Percentiles rank a stretch among this genome's conserved stretches.
phyloP scores from a whole-genome alignment of 305 asterid species.

The Fraxinus dipetala region DNA sequence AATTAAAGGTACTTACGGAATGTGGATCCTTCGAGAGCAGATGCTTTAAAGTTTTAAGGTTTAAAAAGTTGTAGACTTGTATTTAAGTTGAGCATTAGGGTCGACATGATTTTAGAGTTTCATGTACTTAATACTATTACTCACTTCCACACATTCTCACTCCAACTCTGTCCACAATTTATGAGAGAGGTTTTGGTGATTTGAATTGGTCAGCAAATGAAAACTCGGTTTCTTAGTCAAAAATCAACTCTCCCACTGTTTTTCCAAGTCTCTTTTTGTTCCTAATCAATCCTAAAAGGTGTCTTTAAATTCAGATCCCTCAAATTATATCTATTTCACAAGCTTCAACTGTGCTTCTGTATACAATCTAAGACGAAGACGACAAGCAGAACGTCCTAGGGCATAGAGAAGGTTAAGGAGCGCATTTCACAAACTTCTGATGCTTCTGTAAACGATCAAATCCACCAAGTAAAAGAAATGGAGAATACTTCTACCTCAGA shows the following conservation, averaged over 20 bases:
- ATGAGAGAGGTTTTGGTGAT: not conserved
- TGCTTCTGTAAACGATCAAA: not conserved
- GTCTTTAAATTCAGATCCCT: slow-evolving; percentile 24
- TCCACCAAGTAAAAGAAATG: slow-evolving; percentile 31
- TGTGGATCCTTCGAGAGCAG: not conserved
- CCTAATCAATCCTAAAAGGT: slow-evolving; percentile 18
- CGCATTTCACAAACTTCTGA: not conserved
- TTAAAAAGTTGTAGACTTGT: not conserved
- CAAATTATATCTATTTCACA: slow-evolving; percentile 13
- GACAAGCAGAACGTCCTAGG: not conserved
- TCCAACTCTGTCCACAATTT: not conserved
- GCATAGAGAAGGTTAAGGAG: not conserved
- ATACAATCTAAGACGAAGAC: not conserved
- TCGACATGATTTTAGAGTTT: not conserved
- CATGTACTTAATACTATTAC: not conserved
- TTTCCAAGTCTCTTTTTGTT: slow-evolving; percentile 33
- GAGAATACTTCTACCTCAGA: slow-evolving; percentile 45
- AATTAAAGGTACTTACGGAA: not conserved
- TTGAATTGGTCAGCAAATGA: not conserved
- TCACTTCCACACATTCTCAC: not conserved
- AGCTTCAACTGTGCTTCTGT: not conserved
- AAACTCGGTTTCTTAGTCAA: slow-evolving; percentile 60
- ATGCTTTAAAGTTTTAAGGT: not conserved
- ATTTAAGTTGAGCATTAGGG: not conserved
- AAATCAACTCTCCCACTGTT: slow-evolving; percentile 29